Conservation (phyloP, 805 yeast genomes). For the Kodamaea lidongshanica region DNA sequence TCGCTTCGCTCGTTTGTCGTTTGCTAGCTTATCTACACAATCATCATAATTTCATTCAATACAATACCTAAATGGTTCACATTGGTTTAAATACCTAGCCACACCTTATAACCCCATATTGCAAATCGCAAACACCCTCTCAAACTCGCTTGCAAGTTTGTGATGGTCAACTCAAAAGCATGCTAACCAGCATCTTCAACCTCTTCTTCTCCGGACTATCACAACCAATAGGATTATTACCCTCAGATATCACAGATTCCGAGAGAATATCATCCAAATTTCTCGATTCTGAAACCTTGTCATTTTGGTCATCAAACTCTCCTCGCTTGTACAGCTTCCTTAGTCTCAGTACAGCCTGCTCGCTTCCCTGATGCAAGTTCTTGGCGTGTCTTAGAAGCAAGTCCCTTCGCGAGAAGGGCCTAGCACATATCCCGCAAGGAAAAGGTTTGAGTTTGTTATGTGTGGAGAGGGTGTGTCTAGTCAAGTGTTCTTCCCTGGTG, state of each 20-base stretch:
- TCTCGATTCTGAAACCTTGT: slow-evolving; percentile 3
- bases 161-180: slow-evolving; percentile 33
- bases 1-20: no score
- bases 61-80: no score
- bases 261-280: no score
- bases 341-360: slow-evolving; percentile 37
- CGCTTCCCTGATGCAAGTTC: slow-evolving; percentile 39
- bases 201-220: slow-evolving; percentile 28
- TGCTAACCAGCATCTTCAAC: slow-evolving; percentile 36
- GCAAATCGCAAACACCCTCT: no score
- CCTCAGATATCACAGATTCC: no score
- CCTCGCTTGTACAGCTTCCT: slow-evolving; percentile 32
- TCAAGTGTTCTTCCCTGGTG: slow-evolving; percentile 42
- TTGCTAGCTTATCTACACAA: no score
- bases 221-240: neutral
- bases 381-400: slow-evolving; percentile 40
- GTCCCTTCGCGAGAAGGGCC: slow-evolving; percentile 40
- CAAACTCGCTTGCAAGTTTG: no score
- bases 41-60: no score
- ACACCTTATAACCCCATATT: no score
- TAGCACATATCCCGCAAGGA: slow-evolving; percentile 37
- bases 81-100: no score
- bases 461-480: slow-evolving; percentile 37
- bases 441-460: slow-evolving; percentile 42
- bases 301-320: slow-evolving; percentile 7